These are phyloP conservation scores for Krasilnikovozyma curviuscula DNA, from an alignment of 768 basidiomycete species.

Conservation along the genomic window DNA sequence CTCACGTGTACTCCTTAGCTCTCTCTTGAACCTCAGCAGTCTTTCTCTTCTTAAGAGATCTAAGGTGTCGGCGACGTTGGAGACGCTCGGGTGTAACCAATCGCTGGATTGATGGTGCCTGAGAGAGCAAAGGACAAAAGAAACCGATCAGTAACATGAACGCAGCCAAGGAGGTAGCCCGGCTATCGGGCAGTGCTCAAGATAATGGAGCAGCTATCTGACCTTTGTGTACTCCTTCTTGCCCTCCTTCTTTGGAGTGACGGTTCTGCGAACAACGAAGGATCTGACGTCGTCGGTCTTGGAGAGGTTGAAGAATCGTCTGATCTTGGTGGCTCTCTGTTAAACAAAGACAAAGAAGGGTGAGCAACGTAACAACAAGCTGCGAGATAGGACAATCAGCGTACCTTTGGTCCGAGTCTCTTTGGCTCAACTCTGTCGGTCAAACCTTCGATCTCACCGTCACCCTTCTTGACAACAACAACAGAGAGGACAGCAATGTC, in stretches of 20 bases:
- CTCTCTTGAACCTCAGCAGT: constrained; percentile 86
- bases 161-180: neutral
- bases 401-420: constrained; percentile 75
- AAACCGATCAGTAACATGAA: constrained; percentile 1
- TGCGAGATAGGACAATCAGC: neutral
- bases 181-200: neutral
- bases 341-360: neutral
- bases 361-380: neutral
- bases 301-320: constrained; percentile 87
- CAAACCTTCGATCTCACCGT: constrained; percentile 67
- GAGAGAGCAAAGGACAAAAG: neutral
- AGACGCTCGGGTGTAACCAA: constrained; percentile 87
- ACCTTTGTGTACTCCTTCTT: constrained; percentile 95
- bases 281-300: constrained; percentile 98
- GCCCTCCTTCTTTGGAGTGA: constrained; percentile 65
- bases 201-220: constrained; percentile 27
- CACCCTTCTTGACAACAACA: constrained; percentile 92
- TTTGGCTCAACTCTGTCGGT: constrained; percentile 87
- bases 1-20: constrained; percentile 79
- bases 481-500: constrained; percentile 89
- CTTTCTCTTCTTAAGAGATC: constrained; percentile 66
- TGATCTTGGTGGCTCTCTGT: constrained; percentile 64
- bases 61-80: constrained; percentile 87
- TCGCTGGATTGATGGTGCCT: constrained; percentile 90
- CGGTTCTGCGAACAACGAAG: constrained; percentile 86